phyloP scores from a whole-genome alignment of 2,329 filamentous ascomycete genomes.

The Acarospora socialis region DNA sequence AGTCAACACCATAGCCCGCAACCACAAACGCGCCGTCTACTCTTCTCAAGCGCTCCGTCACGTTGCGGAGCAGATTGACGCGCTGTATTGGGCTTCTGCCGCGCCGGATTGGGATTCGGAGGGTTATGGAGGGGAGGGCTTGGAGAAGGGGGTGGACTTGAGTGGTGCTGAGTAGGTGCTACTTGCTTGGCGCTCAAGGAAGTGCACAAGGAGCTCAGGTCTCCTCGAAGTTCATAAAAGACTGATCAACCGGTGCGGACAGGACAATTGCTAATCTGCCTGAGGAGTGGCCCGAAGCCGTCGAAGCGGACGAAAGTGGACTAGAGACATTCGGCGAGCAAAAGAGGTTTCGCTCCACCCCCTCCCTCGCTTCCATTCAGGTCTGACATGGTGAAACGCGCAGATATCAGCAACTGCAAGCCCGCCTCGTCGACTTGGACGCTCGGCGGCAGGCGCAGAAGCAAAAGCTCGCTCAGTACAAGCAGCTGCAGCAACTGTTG shows the following conservation, averaged over 20 bases:
- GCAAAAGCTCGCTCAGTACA: slow-evolving; percentile 33
- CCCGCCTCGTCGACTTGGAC: slow-evolving; percentile 32
- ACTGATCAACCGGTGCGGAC: slow-evolving; percentile 2
- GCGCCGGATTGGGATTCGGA: slow-evolving; percentile 21
- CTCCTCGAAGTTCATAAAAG: not conserved
- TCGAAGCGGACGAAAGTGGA: slow-evolving; percentile 16
- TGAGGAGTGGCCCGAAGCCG: slow-evolving; percentile 16
- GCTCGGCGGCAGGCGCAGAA: slow-evolving; percentile 30
- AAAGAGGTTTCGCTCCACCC: slow-evolving; percentile 18
- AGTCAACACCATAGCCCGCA: slow-evolving; percentile 38
- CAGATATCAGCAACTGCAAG: slow-evolving; percentile 28
- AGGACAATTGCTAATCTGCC: slow-evolving; percentile 28
- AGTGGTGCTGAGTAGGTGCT: slow-evolving; percentile 23
- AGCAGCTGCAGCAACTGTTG: slow-evolving; percentile 31
- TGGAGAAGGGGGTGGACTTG: slow-evolving; percentile 27
- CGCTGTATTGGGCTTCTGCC: slow-evolving; percentile 38
- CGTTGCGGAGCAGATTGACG: slow-evolving; percentile 41
- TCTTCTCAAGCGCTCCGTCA: slow-evolving; percentile 40
- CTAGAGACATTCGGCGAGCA: slow-evolving; percentile 13
- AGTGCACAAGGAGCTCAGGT: not conserved
- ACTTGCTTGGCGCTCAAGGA: not conserved
- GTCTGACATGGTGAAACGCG: slow-evolving; percentile 2
- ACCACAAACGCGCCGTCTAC: slow-evolving; percentile 40
- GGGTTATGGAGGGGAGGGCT: slow-evolving; percentile 16
- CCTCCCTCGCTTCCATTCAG: slow-evolving; percentile 15